Percentiles rank a stretch among this genome's conserved stretches.
Evolutionary conservation across 352 stramenopile genomes (phyloP).

Genomic region (Phytopythium boreale): DNA sequence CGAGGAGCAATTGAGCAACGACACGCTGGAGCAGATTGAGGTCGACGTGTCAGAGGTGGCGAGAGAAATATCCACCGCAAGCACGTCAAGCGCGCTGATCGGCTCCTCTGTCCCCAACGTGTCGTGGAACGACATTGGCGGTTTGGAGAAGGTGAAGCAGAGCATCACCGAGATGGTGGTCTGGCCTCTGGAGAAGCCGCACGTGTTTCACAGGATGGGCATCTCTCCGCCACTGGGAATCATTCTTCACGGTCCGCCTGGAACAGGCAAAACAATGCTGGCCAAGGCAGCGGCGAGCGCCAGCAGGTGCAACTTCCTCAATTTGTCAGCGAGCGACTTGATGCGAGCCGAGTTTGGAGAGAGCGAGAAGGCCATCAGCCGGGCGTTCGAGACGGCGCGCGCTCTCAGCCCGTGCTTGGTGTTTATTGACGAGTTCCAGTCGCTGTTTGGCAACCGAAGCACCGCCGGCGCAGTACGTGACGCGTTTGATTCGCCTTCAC

Average conservation of each 20-base stretch:
- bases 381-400: slow-evolving; percentile 66
- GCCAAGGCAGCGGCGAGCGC: slow-evolving; percentile 76
- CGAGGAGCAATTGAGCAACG: not conserved
- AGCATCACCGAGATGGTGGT: slow-evolving; percentile 82
- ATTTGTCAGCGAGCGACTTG: slow-evolving; percentile 69
- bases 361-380: slow-evolving; percentile 77
- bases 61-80: slow-evolving; percentile 39
- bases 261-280: slow-evolving; percentile 86
- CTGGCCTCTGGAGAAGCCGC: slow-evolving; percentile 76
- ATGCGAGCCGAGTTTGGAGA: slow-evolving; percentile 83
- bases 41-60: slow-evolving; percentile 43
- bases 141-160: slow-evolving; percentile 68
- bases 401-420: slow-evolving; percentile 80
- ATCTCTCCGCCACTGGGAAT: slow-evolving; percentile 77
- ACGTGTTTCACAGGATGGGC: slow-evolving; percentile 78
- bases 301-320: slow-evolving; percentile 85
- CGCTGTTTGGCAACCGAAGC: slow-evolving; percentile 75
- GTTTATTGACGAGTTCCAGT: slow-evolving; percentile 89
- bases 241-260: slow-evolving; percentile 73
- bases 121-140: slow-evolving; percentile 74
- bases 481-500: not conserved
- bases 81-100: slow-evolving; percentile 28
- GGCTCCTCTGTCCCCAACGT: slow-evolving; percentile 57
- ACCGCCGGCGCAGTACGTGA: slow-evolving; percentile 50
- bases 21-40: slow-evolving; percentile 17